Evolutionary conservation across 192 early-diverging fungal genomes (phyloP), one percentile per base, ranked within the genome.

Genomic region (Borealophlyctis nickersoniae): DNA sequence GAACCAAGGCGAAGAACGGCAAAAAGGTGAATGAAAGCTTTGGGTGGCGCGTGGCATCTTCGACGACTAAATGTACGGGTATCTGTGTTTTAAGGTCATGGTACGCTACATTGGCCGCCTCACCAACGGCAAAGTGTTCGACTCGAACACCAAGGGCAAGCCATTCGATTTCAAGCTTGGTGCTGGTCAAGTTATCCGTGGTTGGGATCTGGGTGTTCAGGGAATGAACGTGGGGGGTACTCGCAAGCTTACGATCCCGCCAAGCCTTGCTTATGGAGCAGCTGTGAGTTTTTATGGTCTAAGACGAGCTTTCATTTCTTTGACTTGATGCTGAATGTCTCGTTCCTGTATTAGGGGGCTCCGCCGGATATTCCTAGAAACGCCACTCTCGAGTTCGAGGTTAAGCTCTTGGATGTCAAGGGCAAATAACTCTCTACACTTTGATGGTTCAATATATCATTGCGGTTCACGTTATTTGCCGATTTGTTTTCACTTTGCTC

Each of bases 51-150:
- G n/a, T n/a, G n/a, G n/a, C n/a, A n/a, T n/a, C n/a, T n/a, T n/a
- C n/a, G n/a, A n/a, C n/a, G n/a, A n/a, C n/a, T n/a, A n/a, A n/a
- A n/a, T n/a, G n/a, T n/a, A n/a, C n/a, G n/a, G n/a, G n/a, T n/a
- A n/a, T 69, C 61, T n/a, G 49, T 51, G 60, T 52, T 59, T 67
- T 59, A 61, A 82, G 73, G 80, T 89, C 58, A 82, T 84, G 56
- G 90, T 96, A 77, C 89, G 94, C 73, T 98, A 98, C 83, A 92
- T 98, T 72, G 96, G 96, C 61, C 89, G 87, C 72, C 81, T 98
- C 51, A 81, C 76, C 58, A 94, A 82, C 80, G 96, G 96, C 69
- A 97, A 92, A 75, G 91, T 94, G 26, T 98, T 98, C 81, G 96
- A 98, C 86, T 81, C 87, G 78, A 96, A 96, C 85, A 91, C 85